phyloP scores from a whole-genome alignment of 2,329 filamentous ascomycete species.

The Stemphylium beticola region DNA sequence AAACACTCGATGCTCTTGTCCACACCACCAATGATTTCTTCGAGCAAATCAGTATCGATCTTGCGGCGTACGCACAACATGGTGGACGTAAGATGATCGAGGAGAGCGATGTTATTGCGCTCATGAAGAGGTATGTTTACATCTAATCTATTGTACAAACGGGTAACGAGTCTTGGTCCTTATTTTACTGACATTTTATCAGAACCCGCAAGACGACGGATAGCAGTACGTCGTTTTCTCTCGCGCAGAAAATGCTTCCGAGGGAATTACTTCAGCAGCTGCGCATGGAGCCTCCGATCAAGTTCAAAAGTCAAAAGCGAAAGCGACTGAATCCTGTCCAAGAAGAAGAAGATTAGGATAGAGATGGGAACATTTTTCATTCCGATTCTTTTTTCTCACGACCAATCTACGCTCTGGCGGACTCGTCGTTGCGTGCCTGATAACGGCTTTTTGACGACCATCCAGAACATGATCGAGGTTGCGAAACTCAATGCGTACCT shows the following conservation, averaged over 20 bases:
- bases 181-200: conserved; percentile 6
- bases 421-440: conserved; percentile 75
- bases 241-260: conserved; percentile 83
- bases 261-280: conserved; percentile 83
- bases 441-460: conserved; percentile 88
- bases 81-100: conserved; percentile 85
- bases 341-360: conserved; percentile 55
- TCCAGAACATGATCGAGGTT: conserved; percentile 94
- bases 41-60: conserved; percentile 81
- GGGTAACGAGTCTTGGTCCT: too few species aligned
- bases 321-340: conserved; percentile 52
- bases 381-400: conserved; percentile 38
- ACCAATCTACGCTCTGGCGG: conserved; percentile 78
- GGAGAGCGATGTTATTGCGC: conserved; percentile 78
- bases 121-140: conserved; percentile 78
- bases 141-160: conserved; percentile 26
- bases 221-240: conserved; percentile 77
- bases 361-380: conserved; percentile 14
- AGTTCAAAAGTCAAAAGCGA: conserved; percentile 53
- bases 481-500: conserved; percentile 88
- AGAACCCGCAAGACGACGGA: conserved; percentile 68
- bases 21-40: conserved; percentile 92
- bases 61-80: conserved; percentile 80
- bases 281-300: conserved; percentile 64
- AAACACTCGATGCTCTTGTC: conserved; percentile 75